These are phyloP conservation scores for Metschnikowia orientalis DNA, from an alignment of 805 yeast species.

Conservation along the genomic window DNA sequence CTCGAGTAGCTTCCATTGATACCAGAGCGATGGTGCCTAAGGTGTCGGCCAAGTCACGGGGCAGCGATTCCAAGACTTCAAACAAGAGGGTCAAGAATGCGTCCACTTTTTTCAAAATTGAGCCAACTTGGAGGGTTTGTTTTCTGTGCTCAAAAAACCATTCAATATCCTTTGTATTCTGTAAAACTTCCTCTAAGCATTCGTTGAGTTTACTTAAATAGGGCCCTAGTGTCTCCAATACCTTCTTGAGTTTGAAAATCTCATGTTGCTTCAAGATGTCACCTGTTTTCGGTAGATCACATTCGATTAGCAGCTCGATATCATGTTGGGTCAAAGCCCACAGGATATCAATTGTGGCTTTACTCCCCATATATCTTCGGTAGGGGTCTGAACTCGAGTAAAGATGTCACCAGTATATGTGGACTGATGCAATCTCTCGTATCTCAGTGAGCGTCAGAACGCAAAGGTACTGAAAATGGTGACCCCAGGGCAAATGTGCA, in stretches of 20 bases:
- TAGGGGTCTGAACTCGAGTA: too few relatives aligned
- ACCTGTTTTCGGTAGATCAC: conserved; percentile 1
- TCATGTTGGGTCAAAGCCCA: conserved; percentile 5
- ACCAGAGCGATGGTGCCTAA: conserved; percentile 3
- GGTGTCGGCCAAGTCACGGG: conserved; percentile 1
- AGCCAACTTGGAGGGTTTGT: conserved; percentile 1
- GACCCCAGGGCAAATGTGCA: too few relatives aligned
- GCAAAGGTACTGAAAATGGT: too few relatives aligned
- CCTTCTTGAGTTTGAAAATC: conserved; percentile 18
- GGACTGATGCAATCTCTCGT: too few relatives aligned
- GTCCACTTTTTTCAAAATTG: conserved; percentile 4
- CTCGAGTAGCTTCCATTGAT: conserved; percentile 8
- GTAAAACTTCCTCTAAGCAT: conserved; percentile 1
- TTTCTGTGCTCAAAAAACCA: conserved; percentile 5
- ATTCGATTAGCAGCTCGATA: conserved; percentile 4
- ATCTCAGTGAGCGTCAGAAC: too few relatives aligned
- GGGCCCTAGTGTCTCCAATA: conserved; percentile 2
- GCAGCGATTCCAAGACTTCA: not conserved
- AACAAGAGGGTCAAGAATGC: conserved; percentile 4
- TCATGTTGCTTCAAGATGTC: conserved; percentile 15
- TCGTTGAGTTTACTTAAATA: conserved; percentile 2
- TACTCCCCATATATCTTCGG: too few relatives aligned
- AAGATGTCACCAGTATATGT: too few relatives aligned
- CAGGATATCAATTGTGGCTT: too few relatives aligned
- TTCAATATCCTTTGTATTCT: conserved; percentile 2